Base-by-base conservation (phyloP, 805 yeast genomes). In the Yarrowia sp. region DNA sequence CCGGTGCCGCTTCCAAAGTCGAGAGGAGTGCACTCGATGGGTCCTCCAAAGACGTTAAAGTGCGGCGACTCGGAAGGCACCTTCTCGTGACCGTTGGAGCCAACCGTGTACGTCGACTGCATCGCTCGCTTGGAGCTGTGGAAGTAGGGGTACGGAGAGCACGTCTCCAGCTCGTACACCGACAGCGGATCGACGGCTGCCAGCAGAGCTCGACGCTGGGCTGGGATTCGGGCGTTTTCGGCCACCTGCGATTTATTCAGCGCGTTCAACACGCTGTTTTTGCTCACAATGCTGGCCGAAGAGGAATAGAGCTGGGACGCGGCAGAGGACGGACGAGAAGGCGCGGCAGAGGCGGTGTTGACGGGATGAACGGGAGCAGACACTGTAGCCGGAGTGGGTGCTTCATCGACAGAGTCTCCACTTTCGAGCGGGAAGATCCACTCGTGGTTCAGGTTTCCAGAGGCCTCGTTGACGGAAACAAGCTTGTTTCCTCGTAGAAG, bases 1-100 rank as follows among this genome's bases (percentile, higher is more conserved):
- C 72, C 72, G n/a, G 66, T 58, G 0, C 70, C 66, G 11, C 65
- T 44, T 9, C 73, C 71, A 62, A 70, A 70, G 40, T 70, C 70
- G 21, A 70, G 52, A 32, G 30, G 49, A 2, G 56, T 41, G 32
- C 26, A 35, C 22, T 62, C 38, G 1, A 71, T 49, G 16, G 65
- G 44, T 10, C 61, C 61, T 4, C 61, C 61, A 38, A 54, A 54
- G 26, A 54, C 61, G 14, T 54, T 19, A 17, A 54, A 54, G 10
- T 54, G 41, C 3, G 61, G 26, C 1, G 61, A 54, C 7, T 54
- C 61, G 11, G 61, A 36, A 21, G 61, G 61, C 4, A 54, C 26
- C 14, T 16, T 36, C 22, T 63, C 64, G 30, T 40, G 44, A n/a
- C 40, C 59, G 24, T 28, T 43, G 11, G 38, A 11, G 26, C 61